Conservation (phyloP, 495 filamentous ascomycete genomes). For the Podospora bellae-mahoneyi region DNA sequence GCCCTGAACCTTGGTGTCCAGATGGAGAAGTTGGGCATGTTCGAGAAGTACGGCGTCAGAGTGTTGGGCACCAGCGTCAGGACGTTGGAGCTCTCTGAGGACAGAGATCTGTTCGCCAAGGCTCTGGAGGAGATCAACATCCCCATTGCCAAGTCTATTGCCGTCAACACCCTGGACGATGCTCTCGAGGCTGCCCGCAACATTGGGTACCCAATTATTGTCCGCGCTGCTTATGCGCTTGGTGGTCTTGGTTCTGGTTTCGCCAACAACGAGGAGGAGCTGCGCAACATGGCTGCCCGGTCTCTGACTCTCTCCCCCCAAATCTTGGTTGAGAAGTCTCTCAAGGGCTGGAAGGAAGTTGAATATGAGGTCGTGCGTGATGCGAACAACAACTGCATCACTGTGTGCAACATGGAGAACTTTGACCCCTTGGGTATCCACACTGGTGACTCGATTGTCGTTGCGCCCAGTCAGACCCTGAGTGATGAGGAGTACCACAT, state of each 20-base stretch:
- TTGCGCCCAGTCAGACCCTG: conserved; percentile 93
- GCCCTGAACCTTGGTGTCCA: conserved; percentile 93
- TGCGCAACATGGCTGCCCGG: conserved; percentile 85
- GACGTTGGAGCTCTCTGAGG: conserved; percentile 91
- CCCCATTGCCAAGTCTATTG: conserved; percentile 92
- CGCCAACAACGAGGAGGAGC: conserved; percentile 86
- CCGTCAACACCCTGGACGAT: conserved; percentile 84
- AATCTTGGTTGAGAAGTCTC: conserved; percentile 97
- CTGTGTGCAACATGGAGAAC: conserved; percentile 99
- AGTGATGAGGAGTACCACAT: conserved; percentile 98
- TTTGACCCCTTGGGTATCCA: conserved; percentile 98
- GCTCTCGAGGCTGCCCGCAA: conserved; percentile 79
- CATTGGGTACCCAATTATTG: conserved; percentile 95
- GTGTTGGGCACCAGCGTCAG: conserved; percentile 93
- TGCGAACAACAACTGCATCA: conserved; percentile 96
- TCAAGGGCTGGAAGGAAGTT: conserved; percentile 99
- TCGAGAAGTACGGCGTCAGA: conserved; percentile 89
- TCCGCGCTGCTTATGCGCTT: conserved; percentile 91
- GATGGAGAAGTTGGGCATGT: conserved; percentile 94
- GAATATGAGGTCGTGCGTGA: conserved; percentile 98
- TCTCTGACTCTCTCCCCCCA: conserved; percentile 95
- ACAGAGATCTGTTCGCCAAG: conserved; percentile 92
- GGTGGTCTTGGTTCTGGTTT: conserved; percentile 98
- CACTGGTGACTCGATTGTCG: conserved; percentile 97
- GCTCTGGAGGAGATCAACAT: conserved; percentile 88